phyloP scores from a whole-genome alignment of 768 basidiomycete genomes.

The Amanita pallidorosea region DNA sequence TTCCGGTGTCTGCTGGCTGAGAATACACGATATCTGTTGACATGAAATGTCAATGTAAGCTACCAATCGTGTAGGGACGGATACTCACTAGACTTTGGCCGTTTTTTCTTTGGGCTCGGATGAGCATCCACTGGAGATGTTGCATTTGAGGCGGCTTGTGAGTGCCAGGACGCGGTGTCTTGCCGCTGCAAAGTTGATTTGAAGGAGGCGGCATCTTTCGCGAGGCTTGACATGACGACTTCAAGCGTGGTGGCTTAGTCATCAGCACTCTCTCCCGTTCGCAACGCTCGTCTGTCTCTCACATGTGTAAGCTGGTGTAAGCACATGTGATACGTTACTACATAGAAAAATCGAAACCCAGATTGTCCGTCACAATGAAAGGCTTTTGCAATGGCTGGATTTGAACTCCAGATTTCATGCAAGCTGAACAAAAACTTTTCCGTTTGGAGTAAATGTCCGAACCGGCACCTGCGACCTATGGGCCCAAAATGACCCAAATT shows the following conservation, averaged over 20 bases:
- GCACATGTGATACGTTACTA: too few relatives aligned
- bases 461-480: too few relatives aligned
- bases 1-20: conserved; percentile 79
- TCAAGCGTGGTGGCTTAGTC: background rate
- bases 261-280: too few relatives aligned
- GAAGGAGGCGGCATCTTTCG: conserved; percentile 64
- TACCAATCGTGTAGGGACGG: conserved; percentile 5
- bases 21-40: conserved; percentile 65
- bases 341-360: too few relatives aligned
- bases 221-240: conserved; percentile 50
- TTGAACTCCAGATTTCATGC: too few relatives aligned
- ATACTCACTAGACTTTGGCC: conserved; percentile 54
- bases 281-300: too few relatives aligned
- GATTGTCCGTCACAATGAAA: too few relatives aligned
- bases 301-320: too few relatives aligned
- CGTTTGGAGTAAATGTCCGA: too few relatives aligned
- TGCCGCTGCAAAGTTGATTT: conserved; percentile 53
- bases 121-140: conserved; percentile 13
- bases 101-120: conserved; percentile 40
- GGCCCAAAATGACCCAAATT: too few relatives aligned
- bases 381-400: too few relatives aligned
- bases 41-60: conserved; percentile 6
- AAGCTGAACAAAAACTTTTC: too few relatives aligned
- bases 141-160: conserved; percentile 29
- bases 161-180: conserved; percentile 71